Conservation (phyloP, 768 basidiomycete genomes). For the Mycena pura region DNA sequence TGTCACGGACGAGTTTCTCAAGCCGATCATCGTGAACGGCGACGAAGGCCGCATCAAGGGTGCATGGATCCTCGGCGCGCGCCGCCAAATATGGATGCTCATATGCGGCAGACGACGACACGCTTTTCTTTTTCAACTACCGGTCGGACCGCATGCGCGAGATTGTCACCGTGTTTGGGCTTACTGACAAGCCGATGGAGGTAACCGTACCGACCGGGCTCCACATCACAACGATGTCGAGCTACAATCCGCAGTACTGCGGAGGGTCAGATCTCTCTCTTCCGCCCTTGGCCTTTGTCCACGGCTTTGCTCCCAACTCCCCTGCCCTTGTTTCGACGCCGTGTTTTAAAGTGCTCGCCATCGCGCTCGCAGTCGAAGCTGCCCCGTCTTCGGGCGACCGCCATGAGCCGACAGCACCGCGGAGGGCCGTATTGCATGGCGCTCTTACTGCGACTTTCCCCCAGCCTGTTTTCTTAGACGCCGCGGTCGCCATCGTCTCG, state of each 20-base stretch:
- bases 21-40: slow-evolving; percentile 89
- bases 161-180: slow-evolving; percentile 80
- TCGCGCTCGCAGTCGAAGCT: too few species aligned
- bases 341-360: too few species aligned
- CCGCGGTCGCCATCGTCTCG: too few species aligned
- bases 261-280: too few species aligned
- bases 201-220: slow-evolving; percentile 81
- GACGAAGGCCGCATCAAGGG: slow-evolving; percentile 83
- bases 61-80: slow-evolving; percentile 46
- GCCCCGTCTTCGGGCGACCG: too few species aligned
- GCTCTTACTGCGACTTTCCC: too few species aligned
- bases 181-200: slow-evolving; percentile 85
- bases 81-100: neutral
- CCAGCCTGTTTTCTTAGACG: too few species aligned
- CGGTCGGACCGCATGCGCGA: slow-evolving; percentile 97
- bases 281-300: too few species aligned
- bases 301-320: too few species aligned
- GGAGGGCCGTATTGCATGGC: too few species aligned
- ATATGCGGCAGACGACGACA: slow-evolving; percentile 70
- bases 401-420: too few species aligned
- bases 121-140: slow-evolving; percentile 97
- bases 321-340: too few species aligned
- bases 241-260: slow-evolving; percentile 91
- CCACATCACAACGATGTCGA: slow-evolving; percentile 93
- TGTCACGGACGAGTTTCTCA: slow-evolving; percentile 94